These are phyloP conservation scores for Sonneratia caseolaris DNA, from an alignment of 345 rosid species.

Conservation along the genomic window DNA sequence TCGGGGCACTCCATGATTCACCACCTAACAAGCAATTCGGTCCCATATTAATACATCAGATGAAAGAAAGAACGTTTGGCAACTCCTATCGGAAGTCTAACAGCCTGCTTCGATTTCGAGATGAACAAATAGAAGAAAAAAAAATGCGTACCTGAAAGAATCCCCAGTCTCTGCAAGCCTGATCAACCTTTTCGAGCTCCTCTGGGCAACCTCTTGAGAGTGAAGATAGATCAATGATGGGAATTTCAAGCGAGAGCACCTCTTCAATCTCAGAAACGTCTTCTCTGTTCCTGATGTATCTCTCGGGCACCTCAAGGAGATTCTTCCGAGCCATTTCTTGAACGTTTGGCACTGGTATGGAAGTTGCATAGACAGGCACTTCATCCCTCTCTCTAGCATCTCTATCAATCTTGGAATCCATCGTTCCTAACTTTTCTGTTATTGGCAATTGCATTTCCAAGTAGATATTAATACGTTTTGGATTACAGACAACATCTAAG, in stretches of 20 bases:
- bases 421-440: background rate
- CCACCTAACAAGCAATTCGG: background rate
- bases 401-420: background rate
- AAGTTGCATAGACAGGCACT: slow-evolving; percentile 10
- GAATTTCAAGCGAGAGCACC: slow-evolving; percentile 16
- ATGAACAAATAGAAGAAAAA: background rate
- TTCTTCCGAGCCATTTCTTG: slow-evolving; percentile 21
- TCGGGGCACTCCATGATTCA: slow-evolving; percentile 5
- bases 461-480: no score
- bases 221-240: slow-evolving; percentile 15
- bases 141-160: slow-evolving; percentile 20
- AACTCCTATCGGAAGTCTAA: background rate
- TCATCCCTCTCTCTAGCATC: slow-evolving; percentile 4
- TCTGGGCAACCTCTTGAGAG: slow-evolving; percentile 6
- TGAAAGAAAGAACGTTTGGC: background rate
- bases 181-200: slow-evolving; percentile 19
- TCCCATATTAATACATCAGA: background rate
- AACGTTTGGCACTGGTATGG: slow-evolving; percentile 23
- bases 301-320: slow-evolving; percentile 21
- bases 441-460: background rate
- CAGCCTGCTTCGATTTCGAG: no score
- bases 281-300: slow-evolving; percentile 17
- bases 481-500: no score
- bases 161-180: slow-evolving; percentile 22
- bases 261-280: slow-evolving; percentile 3